Evolutionary conservation across 169 alveolate genomes (phyloP), one percentile per base, ranked within the genome.

Genomic region (Cytauxzoon felis): DNA sequence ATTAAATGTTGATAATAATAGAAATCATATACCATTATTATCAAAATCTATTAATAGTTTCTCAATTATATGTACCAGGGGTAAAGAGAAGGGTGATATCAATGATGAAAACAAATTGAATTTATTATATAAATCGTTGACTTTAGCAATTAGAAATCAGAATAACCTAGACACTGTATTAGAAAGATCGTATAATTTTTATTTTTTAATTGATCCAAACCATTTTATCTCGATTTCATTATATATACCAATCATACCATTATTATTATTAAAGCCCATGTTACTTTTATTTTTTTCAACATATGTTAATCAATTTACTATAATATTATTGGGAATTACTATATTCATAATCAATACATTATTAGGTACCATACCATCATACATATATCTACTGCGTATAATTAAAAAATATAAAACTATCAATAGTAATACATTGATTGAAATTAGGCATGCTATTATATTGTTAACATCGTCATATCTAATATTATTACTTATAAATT

Each of bases 91-190:
- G 19, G 21, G 13, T 3, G 61, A 36, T n/a, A 2, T 7, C 4
- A 23, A 3, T 13, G 48, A 34, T 5, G 38, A 23, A 33, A 30
- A 51, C 42, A 33, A 19, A 32, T 50, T 29, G 45, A 78, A 73
- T 26, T 42, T 58, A 70, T 70, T 73, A 63, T 47, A 63, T 36
- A 26, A 60, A 23, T 30, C 70, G 9, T 18, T 73, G 13, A n/a
- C 32, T 32, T 34, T 63, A 54, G 42, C 50, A 16, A 9, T 73
- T 36, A 42, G 83, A 63, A 62, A 58, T 56, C 78, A 61, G 27
- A 73, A 73, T 54, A 73, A 73, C 65, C 34, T 73, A 65, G 78
- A 73, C 33, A 73, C 76, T 0, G 71, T 62, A 34, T 47, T 73
- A 33, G 83, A 73, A 56, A 62, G 83, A 27, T 48, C 38, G 36